These are phyloP conservation scores for Diversispora epigaea DNA, from an alignment of 192 early-diverging fungal genomes.

Conservation along the genomic window DNA sequence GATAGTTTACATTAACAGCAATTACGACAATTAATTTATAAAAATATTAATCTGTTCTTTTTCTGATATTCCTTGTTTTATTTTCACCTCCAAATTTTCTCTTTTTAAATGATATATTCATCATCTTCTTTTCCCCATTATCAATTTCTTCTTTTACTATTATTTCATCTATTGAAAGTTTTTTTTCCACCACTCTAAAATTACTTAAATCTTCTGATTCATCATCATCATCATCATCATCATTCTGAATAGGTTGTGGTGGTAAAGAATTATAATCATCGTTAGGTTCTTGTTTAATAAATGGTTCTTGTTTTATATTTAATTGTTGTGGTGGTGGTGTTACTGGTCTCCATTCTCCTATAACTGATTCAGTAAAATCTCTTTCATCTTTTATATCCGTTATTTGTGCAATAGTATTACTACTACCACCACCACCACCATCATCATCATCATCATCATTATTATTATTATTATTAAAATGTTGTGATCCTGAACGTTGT, in stretches of 20 bases:
- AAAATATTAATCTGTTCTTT: slow-evolving; percentile 16
- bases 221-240: slow-evolving; percentile 36
- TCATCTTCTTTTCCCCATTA: background rate
- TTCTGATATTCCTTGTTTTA: slow-evolving; percentile 45
- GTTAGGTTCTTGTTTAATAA: slow-evolving; percentile 11
- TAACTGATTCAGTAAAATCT: slow-evolving; percentile 15
- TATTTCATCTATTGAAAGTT: slow-evolving; percentile 38
- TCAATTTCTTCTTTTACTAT: slow-evolving; percentile 26
- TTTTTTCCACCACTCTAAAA: slow-evolving; percentile 57
- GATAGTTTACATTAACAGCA: too few relatives aligned
- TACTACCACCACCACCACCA: background rate
- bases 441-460: background rate
- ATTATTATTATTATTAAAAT: background rate
- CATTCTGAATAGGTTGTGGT: background rate
- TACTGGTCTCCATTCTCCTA: slow-evolving; percentile 44
- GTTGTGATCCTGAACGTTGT: background rate
- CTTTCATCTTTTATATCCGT: background rate
- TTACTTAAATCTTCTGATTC: slow-evolving; percentile 50
- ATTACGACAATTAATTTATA: background rate
- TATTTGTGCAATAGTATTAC: background rate
- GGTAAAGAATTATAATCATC: slow-evolving; percentile 5
- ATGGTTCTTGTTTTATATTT: slow-evolving; percentile 1
- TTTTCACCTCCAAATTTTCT: slow-evolving; percentile 39
- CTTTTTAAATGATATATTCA: slow-evolving; percentile 50
- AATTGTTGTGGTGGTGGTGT: slow-evolving; percentile 33